Percentiles rank a stretch among this genome's conserved stretches.
phyloP scores from a whole-genome alignment of 768 basidiomycete genomes.

The Pleurotus tuoliensis region DNA sequence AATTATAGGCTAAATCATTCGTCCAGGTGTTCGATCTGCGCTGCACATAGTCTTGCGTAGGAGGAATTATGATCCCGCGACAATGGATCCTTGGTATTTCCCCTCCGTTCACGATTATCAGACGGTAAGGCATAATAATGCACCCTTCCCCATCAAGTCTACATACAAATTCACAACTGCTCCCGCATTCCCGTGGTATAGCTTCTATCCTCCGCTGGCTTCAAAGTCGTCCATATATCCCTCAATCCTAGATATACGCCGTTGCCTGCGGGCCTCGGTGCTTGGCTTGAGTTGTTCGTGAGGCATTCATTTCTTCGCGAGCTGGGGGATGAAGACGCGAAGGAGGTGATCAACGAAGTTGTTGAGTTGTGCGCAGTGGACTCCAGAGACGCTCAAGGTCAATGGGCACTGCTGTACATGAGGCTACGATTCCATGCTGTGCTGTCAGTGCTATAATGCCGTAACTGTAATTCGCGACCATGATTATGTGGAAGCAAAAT shows the following conservation, averaged over 20 bases:
- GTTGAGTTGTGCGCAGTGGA: constrained; percentile 52
- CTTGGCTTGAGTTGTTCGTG: constrained; percentile 69
- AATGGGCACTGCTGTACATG: constrained; percentile 73
- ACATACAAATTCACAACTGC: no score
- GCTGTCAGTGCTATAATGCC: constrained; percentile 11
- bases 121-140: constrained; percentile 32
- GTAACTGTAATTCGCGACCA: no score
- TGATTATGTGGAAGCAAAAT: no score
- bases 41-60: constrained; percentile 49
- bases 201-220: constrained; percentile 56
- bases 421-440: constrained; percentile 62
- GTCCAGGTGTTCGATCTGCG: constrained; percentile 57
- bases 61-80: constrained; percentile 53
- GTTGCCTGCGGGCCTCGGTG: constrained; percentile 46
- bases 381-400: constrained; percentile 52
- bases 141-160: background rate
- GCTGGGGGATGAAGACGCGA: constrained; percentile 50
- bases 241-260: constrained; percentile 55
- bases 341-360: constrained; percentile 60
- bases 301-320: constrained; percentile 54
- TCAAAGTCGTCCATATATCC: constrained; percentile 48
- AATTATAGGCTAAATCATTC: background rate
- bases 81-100: constrained; percentile 82
- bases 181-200: constrained; percentile 17
- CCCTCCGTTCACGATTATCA: constrained; percentile 68